These are phyloP conservation scores for Blastobotrys raffinosifermentans DNA, from an alignment of 1,139 yeast genomes.

Conservation along the genomic window DNA sequence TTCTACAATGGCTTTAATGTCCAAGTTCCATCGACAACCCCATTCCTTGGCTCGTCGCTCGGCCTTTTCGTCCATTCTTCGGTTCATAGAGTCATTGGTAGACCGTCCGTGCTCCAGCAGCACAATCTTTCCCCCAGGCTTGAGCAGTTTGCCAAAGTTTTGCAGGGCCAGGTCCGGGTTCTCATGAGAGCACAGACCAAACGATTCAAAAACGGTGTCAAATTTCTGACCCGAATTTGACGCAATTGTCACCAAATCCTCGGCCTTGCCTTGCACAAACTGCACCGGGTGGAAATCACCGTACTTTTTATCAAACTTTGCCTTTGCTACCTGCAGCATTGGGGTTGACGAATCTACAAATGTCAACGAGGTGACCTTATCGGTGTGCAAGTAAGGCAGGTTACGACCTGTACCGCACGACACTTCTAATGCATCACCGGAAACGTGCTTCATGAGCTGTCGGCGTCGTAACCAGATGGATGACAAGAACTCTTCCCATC, in stretches of 20 bases:
- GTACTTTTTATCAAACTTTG: slow-evolving; percentile 61
- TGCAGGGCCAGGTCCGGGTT: slow-evolving; percentile 80
- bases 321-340: slow-evolving; percentile 79
- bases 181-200: slow-evolving; percentile 92
- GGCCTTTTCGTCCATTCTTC: slow-evolving; percentile 76
- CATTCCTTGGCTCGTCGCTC: slow-evolving; percentile 79
- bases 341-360: slow-evolving; percentile 76
- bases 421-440: slow-evolving; percentile 88
- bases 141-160: slow-evolving; percentile 64
- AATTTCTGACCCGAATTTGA: slow-evolving; percentile 45
- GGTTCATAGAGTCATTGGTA: slow-evolving; percentile 68
- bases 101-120: slow-evolving; percentile 92
- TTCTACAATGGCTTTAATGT: slow-evolving; percentile 78
- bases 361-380: slow-evolving; percentile 62
- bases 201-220: slow-evolving; percentile 89
- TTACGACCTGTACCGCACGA: slow-evolving; percentile 97
- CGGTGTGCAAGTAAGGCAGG: slow-evolving; percentile 62
- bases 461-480: slow-evolving; percentile 77
- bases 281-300: slow-evolving; percentile 69
- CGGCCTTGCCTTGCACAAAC: slow-evolving; percentile 89
- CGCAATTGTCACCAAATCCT: slow-evolving; percentile 63
- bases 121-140: slow-evolving; percentile 88
- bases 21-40: slow-evolving; percentile 98
- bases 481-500: slow-evolving; percentile 80
- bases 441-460: slow-evolving; percentile 72